Evolutionary conservation across 1,284 basidiomycete genomes (phyloP).

Genomic region (Crepidotus sp.): DNA sequence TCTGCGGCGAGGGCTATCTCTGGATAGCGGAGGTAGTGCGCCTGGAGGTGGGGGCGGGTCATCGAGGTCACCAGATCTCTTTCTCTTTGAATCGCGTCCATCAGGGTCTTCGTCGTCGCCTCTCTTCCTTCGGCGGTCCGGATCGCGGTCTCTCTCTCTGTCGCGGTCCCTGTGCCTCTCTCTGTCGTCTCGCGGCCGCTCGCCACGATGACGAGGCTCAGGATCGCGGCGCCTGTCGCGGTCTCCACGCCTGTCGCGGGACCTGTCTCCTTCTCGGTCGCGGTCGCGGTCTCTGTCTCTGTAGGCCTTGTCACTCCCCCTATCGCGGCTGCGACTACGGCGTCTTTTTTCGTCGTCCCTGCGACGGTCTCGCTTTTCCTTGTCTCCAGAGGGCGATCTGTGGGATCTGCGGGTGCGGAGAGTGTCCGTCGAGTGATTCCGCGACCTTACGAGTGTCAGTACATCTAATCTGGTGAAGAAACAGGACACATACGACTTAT

Average conservation of each 20-base stretch:
- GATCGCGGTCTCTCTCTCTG: slow-evolving; percentile 27
- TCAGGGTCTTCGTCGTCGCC: slow-evolving; percentile 45
- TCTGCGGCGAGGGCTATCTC: slow-evolving; percentile 48
- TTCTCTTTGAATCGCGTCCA: slow-evolving; percentile 43
- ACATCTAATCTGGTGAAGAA: slow-evolving; percentile 7
- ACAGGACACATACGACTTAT: slow-evolving; percentile 48
- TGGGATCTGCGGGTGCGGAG: slow-evolving; percentile 62
- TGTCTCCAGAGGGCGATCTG: slow-evolving; percentile 56
- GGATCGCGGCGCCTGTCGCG: slow-evolving; percentile 33
- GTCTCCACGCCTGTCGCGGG: slow-evolving; percentile 34
- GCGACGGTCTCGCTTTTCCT: slow-evolving; percentile 44
- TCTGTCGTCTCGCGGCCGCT: slow-evolving; percentile 29
- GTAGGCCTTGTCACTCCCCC: slow-evolving; percentile 38
- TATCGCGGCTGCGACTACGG: slow-evolving; percentile 40
- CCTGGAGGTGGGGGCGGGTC: slow-evolving; percentile 36
- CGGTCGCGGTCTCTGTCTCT: slow-evolving; percentile 25
- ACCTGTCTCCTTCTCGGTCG: slow-evolving; percentile 28
- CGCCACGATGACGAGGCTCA: slow-evolving; percentile 25
- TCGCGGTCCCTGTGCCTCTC: slow-evolving; percentile 47
- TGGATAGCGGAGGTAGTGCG: slow-evolving; percentile 33
- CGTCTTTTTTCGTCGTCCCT: slow-evolving; percentile 46
- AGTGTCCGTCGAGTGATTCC: slow-evolving; percentile 66
- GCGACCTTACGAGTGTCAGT: slow-evolving; percentile 35
- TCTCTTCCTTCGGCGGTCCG: slow-evolving; percentile 51
- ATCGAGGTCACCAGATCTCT: slow-evolving; percentile 41